Base-by-base conservation (phyloP, 768 basidiomycete species). In the Calocera cornea region DNA sequence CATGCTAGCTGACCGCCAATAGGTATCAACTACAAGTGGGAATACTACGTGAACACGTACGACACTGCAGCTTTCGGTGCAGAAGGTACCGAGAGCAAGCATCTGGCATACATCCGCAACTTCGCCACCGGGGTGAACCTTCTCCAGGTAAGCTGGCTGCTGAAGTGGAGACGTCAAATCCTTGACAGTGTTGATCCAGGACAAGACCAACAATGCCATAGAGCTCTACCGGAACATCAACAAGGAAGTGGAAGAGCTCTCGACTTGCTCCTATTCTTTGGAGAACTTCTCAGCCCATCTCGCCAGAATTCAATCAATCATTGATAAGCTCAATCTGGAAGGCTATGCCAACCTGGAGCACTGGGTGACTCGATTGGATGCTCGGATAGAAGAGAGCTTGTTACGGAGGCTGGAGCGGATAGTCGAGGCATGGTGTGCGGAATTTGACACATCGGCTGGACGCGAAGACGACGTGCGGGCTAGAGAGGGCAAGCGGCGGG, bases 21-120 rank as follows among this genome's bases (percentile, higher is more conserved):
- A 95, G 95, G 95, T 31, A 95, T 99, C 89, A 85, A 84, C 72
- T 90, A 95, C 67, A 87, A 90, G 29, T 99, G 97, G 97, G 97
- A 98, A 75, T 84, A 92, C 77, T 94, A 97, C 72, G 89, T 97
- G 72, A 95, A 90, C 73, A 90, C 94, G 66, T 98, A 92, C 74
- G 94, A 95, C 71, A 84, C 88, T 2, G 80, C 88, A 0, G 72
- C 74, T 22, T 72, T 69, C 16, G 80, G 83, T 60, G 80, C 86
- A n/a, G 91, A 93, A 71, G 87, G 85, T 14, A 81, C 82, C 41
- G 94, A 97, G 73, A 93, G 87, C 73, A 82, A 92, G 69, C 95
- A 97, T 74, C 87, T 95, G 29, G 88, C 92, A 68, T 97, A 93
- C 70, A 95, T 98, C 11, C 84, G 93, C 67, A 95, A 98, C 74